Percentiles rank a stretch among this genome's conserved stretches.
Conservation (phyloP, 345 rosid species). For the Eucalyptus melliodora region DNA sequence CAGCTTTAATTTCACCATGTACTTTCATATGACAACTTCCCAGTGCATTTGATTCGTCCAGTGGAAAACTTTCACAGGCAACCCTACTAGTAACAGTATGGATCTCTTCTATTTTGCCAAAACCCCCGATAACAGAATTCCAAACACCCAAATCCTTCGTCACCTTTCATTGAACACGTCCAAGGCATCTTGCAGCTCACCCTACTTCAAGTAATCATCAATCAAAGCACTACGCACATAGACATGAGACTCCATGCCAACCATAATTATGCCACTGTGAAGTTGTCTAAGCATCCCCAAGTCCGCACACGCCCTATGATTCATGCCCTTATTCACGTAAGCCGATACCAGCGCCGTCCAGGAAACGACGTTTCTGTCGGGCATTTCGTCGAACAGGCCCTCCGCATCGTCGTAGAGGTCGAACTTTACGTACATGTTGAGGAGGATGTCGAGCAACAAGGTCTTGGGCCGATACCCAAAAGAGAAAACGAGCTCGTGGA, state of each 20-base stretch:
- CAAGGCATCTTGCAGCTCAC: constrained; percentile 22
- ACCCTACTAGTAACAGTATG: neutral
- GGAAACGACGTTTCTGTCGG: constrained; percentile 15
- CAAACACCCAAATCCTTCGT: constrained; percentile 56
- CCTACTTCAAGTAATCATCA: constrained; percentile 45
- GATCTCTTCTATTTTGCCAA: constrained; percentile 25
- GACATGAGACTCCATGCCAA: constrained; percentile 47
- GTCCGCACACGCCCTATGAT: constrained; percentile 25
- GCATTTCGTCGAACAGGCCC: constrained; percentile 21
- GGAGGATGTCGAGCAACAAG: constrained; percentile 25
- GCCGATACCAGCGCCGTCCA: constrained; percentile 67
- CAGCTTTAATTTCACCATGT: neutral
- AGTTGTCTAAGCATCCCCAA: constrained; percentile 33
- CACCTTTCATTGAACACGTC: constrained; percentile 35
- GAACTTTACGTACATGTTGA: constrained; percentile 39
- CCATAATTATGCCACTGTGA: constrained; percentile 33
- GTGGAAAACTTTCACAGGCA: neutral
- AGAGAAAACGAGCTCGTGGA: constrained; percentile 36
- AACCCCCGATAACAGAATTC: constrained; percentile 59
- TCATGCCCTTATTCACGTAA: constrained; percentile 12
- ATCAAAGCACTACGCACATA: constrained; percentile 58
- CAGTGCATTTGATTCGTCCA: neutral
- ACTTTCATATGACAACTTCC: neutral
- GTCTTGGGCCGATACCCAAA: constrained; percentile 25
- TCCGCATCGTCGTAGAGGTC: constrained; percentile 21